Conservation (phyloP, 331 rosid genomes). For the Spiraea crenata region DNA sequence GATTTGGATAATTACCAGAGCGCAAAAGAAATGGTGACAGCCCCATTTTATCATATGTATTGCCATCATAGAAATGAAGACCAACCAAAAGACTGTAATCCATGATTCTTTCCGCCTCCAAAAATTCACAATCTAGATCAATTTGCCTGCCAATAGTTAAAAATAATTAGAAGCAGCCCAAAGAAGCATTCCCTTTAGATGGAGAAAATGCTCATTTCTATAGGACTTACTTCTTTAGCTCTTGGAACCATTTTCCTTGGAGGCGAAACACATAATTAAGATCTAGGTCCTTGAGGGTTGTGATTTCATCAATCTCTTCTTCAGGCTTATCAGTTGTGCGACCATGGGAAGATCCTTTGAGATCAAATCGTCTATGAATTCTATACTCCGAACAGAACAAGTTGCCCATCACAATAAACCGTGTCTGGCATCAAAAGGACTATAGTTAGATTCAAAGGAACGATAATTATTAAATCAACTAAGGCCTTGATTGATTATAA, state of each 20-base stretch:
- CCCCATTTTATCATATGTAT: slow-evolving; percentile 76
- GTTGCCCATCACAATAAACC: slow-evolving; percentile 97
- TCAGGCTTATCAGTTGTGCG: slow-evolving; percentile 83
- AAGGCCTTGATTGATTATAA: neutral
- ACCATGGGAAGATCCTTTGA: slow-evolving; percentile 97
- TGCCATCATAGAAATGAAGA: slow-evolving; percentile 88
- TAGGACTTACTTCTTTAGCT: slow-evolving; percentile 66
- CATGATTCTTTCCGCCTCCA: slow-evolving; percentile 94
- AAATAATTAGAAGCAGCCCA: slow-evolving; percentile 19
- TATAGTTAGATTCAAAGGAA: slow-evolving; percentile 12
- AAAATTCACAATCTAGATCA: slow-evolving; percentile 81
- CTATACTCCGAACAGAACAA: slow-evolving; percentile 97
- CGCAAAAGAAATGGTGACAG: slow-evolving; percentile 87
- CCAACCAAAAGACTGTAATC: slow-evolving; percentile 98
- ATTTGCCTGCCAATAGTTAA: slow-evolving; percentile 62
- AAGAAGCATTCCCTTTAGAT: neutral
- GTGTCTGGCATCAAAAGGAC: slow-evolving; percentile 44
- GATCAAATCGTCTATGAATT: slow-evolving; percentile 89
- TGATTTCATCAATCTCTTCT: slow-evolving; percentile 93
- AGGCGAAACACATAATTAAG: slow-evolving; percentile 88
- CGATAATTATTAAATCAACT: neutral
- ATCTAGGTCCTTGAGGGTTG: slow-evolving; percentile 95
- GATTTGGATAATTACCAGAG: slow-evolving; percentile 54
- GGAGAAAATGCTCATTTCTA: neutral
- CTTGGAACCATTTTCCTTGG: slow-evolving; percentile 66